Percentiles rank a stretch among this genome's conserved stretches.
Conservation (phyloP, 306 rosid species). For the Canavalia gladiata region DNA sequence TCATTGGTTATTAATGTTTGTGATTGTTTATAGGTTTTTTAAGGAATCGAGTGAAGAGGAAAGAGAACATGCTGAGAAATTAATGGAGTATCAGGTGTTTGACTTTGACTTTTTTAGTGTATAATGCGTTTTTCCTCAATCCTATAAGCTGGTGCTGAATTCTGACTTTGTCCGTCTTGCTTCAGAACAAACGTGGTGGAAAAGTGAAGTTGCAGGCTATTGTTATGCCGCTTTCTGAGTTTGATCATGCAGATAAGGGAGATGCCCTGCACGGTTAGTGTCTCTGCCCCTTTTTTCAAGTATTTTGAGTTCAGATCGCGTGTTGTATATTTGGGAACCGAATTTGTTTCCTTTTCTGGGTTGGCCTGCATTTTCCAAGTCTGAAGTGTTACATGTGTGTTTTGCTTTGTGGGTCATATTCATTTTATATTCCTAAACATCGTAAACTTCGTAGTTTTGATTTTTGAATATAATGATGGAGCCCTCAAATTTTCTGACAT, state of each 20-base stretch:
- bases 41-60: constrained; percentile 96
- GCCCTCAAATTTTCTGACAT: no score
- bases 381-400: not conserved
- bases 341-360: not conserved
- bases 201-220: constrained; percentile 80
- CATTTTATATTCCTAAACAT: no score
- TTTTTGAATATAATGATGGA: no score
- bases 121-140: not conserved
- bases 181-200: constrained; percentile 92
- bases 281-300: not conserved
- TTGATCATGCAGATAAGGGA: constrained; percentile 72
- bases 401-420: constrained; percentile 5
- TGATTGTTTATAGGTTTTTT: constrained; percentile 67
- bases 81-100: constrained; percentile 92
- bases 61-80: constrained; percentile 90
- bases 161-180: not conserved
- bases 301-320: not conserved
- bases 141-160: not conserved
- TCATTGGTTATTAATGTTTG: not conserved
- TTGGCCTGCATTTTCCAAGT: constrained; percentile 12
- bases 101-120: not conserved
- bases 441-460: no score
- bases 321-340: constrained; percentile 1
- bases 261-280: constrained; percentile 78
- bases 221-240: constrained; percentile 76